Base-by-base conservation (phyloP, 108 stramenopile species). In the Fragilaria radians region DNA sequence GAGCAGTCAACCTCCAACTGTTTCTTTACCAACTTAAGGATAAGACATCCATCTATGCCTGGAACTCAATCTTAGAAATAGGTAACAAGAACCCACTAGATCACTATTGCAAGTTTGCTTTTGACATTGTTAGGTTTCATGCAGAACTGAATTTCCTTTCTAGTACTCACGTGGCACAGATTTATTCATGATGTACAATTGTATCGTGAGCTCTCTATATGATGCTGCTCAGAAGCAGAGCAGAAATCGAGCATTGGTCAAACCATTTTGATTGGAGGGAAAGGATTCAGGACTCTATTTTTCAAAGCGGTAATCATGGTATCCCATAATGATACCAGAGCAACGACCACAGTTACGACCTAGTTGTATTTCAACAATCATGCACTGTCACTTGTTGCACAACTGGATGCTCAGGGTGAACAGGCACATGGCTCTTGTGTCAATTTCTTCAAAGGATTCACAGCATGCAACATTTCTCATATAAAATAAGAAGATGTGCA, bases 381-480 rank as follows among this genome's bases (percentile, higher is more conserved):
- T 24, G 77, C 73, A 18, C 18, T 45, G 2, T 24, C 17, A 2
- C 29, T 46, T 4, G 32, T 62, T 5, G 29, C 54, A 1, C 50
- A 1, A 0, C 68, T 78, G 11, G 19, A 23, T 0, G 54, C 70
- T 3, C 49, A 64, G 5, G 64, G 77, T 3, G 30, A 66, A 5
- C 28, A 14, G 0, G 48, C 67, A 0, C 5, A 29, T 14, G 47
- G 66, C 29, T 25, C n/a, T n/a, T n/a, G n/a, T n/a, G n/a, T n/a
- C n/a, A n/a, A n/a, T n/a, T n/a, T 78, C 7, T 1, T 73, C 67
- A 63, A 68, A 25, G 71, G 57, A 2, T 77, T 68, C 54, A 26
- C 29, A 5, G 47, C 36, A 19, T 52, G 19, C 0, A 22, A 17
- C 1, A 67, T 72, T 54, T 3, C 1, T 3, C n/a, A 23, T 32